phyloP scores from a whole-genome alignment of 139 green algal species.

The Prasinococcaceae sp. region DNA sequence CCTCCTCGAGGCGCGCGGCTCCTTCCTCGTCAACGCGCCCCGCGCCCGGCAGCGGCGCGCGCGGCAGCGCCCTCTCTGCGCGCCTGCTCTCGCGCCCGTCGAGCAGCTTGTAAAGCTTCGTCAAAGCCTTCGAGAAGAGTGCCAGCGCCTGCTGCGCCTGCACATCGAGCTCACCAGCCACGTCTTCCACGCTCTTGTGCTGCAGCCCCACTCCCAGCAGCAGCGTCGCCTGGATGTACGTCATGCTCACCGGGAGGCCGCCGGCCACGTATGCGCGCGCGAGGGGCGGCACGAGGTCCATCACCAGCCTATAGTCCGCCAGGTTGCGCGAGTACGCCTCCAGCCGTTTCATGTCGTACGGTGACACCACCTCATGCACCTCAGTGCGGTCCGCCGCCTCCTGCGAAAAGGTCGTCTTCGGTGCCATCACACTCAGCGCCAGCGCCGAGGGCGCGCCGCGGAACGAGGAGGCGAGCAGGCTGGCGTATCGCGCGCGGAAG shows the following conservation, averaged over 20 bases:
- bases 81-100: slow-evolving; percentile 49
- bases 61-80: slow-evolving; percentile 1
- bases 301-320: slow-evolving; percentile 61
- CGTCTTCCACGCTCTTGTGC: slow-evolving; percentile 34
- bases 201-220: slow-evolving; percentile 63
- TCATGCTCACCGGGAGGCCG: slow-evolving; percentile 58
- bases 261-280: slow-evolving; percentile 61
- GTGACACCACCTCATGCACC: slow-evolving; percentile 7
- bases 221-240: slow-evolving; percentile 67
- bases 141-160: slow-evolving; percentile 54
- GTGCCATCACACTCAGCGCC: slow-evolving; percentile 59
- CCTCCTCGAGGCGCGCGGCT: slow-evolving; percentile 2
- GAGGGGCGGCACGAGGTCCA: slow-evolving; percentile 43
- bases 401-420: slow-evolving; percentile 64
- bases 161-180: slow-evolving; percentile 13
- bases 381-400: slow-evolving; percentile 8
- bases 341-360: slow-evolving; percentile 74
- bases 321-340: slow-evolving; percentile 85
- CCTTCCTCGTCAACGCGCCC: slow-evolving; percentile 2
- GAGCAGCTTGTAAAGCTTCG: slow-evolving; percentile 46
- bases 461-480: slow-evolving; percentile 43
- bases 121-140: slow-evolving; percentile 88
- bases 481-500: slow-evolving; percentile 50
- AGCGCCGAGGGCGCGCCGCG: slow-evolving; percentile 1
- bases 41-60: slow-evolving; percentile 3